Percentiles rank a stretch among this genome's conserved stretches.
Conservation (phyloP, 1,284 basidiomycete species). For the Apiotrichum mycotoxinovorans region DNA sequence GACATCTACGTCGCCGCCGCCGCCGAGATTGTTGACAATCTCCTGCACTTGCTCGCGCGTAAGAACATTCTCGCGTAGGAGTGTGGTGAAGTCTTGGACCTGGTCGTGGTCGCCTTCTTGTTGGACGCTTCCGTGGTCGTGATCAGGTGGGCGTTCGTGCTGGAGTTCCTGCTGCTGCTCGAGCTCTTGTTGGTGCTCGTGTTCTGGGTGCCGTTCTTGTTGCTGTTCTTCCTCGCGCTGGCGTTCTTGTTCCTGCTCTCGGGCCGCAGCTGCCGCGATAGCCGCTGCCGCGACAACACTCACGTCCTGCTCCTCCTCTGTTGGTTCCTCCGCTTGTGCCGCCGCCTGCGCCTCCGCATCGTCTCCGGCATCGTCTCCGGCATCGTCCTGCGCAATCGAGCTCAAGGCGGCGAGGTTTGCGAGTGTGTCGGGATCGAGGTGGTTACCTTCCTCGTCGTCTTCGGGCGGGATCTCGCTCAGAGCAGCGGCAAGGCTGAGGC, state of each 20-base stretch:
- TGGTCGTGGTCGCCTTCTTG: constrained; percentile 15
- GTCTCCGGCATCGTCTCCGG: constrained; percentile 4
- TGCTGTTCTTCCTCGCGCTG: too few relatives aligned
- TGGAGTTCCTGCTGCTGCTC: too few relatives aligned
- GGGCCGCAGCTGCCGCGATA: too few relatives aligned
- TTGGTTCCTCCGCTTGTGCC: neutral
- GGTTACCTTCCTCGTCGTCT: constrained; percentile 2
- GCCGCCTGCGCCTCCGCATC: neutral
- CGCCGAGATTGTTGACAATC: constrained; percentile 27
- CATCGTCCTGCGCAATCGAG: constrained; percentile 22
- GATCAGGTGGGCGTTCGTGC: neutral
- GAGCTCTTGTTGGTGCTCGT: too few relatives aligned
- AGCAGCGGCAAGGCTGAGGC: constrained; percentile 15
- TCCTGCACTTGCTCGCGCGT: constrained; percentile 37
- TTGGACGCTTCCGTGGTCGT: constrained; percentile 5
- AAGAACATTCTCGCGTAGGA: constrained; percentile 19
- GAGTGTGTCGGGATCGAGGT: constrained; percentile 37
- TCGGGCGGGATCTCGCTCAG: constrained; percentile 12
- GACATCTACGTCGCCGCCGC: constrained; percentile 6
- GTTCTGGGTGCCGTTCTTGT: too few relatives aligned
- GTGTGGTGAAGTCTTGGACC: constrained; percentile 14
- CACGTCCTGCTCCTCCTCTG: neutral
- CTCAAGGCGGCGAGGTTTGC: constrained; percentile 45
- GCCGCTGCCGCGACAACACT: too few relatives aligned
- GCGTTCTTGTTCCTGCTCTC: too few relatives aligned